These are phyloP conservation scores for Diaporthe capsici DNA, from an alignment of 2,329 filamentous ascomycete species.

Conservation along the genomic window DNA sequence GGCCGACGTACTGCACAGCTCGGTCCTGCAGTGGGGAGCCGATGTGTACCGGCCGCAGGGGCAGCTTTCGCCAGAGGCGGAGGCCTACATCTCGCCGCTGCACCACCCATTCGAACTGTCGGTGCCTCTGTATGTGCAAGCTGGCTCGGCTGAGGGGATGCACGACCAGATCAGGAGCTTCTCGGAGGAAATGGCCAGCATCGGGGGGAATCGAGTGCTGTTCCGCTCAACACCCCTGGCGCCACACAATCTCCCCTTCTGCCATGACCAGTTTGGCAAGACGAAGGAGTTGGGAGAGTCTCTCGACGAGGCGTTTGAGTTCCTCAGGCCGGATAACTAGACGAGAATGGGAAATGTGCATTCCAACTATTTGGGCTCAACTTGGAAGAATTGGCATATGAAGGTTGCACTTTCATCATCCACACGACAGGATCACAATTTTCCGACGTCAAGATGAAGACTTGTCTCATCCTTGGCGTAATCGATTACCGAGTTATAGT, in stretches of 20 bases:
- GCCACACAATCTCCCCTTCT: conserved; percentile 19
- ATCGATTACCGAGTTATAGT: no score
- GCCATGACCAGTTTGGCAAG: conserved; percentile 13
- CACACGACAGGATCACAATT: no score
- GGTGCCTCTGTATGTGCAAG: conserved; percentile 44
- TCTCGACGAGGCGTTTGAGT: conserved; percentile 13
- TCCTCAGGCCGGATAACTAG: neutral
- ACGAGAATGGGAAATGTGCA: neutral
- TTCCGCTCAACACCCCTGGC: conserved; percentile 12
- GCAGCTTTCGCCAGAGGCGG: conserved; percentile 32
- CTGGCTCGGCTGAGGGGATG: conserved; percentile 43
- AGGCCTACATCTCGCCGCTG: conserved; percentile 45
- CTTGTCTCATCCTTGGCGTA: no score
- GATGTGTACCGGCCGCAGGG: conserved; percentile 42
- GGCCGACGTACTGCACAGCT: conserved; percentile 41
- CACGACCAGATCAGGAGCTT: conserved; percentile 42
- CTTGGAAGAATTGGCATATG: neutral
- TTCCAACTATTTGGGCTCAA: neutral
- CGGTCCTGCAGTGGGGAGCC: conserved; percentile 46
- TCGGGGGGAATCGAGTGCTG: conserved; percentile 30
- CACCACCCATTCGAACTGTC: conserved; percentile 44
- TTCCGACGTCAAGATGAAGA: no score
- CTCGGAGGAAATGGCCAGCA: conserved; percentile 42
- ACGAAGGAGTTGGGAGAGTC: conserved; percentile 3
- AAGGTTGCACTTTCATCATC: neutral